These are phyloP conservation scores for Ambrosiella cleistominuta DNA, from an alignment of 2,329 filamentous ascomycete species.

Conservation along the genomic window DNA sequence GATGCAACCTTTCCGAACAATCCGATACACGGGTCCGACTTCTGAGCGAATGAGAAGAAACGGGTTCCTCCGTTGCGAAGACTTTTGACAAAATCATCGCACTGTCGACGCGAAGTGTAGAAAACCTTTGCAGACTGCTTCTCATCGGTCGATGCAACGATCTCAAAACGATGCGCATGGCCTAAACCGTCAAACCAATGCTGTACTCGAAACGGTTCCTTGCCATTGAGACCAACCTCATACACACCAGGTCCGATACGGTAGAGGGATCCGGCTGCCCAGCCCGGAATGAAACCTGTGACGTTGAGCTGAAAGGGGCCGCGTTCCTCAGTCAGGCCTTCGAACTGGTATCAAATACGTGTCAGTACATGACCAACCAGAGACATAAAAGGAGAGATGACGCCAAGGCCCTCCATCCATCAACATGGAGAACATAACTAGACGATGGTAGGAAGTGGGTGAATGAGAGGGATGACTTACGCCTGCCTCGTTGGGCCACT, in stretches of 20 bases:
- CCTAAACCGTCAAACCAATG: slow-evolving; percentile 76
- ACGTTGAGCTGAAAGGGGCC: slow-evolving; percentile 46
- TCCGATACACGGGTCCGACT: slow-evolving; percentile 55
- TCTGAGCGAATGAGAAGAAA: slow-evolving; percentile 50
- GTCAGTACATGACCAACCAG: neutral
- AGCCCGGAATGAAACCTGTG: slow-evolving; percentile 49
- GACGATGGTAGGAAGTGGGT: neutral
- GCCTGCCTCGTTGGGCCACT: slow-evolving; percentile 32
- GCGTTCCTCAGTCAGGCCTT: slow-evolving; percentile 46
- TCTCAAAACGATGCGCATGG: slow-evolving; percentile 55
- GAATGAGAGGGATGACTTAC: slow-evolving; percentile 18
- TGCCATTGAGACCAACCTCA: slow-evolving; percentile 28
- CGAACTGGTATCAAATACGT: slow-evolving; percentile 34
- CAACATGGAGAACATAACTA: no score
- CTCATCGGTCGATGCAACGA: slow-evolving; percentile 26
- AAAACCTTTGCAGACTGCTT: slow-evolving; percentile 26
- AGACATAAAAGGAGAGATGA: no score
- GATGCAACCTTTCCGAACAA: slow-evolving; percentile 56
- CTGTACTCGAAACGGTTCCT: slow-evolving; percentile 34
- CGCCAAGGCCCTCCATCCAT: no score
- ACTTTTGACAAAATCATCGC: slow-evolving; percentile 42
- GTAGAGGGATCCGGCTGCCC: slow-evolving; percentile 54
- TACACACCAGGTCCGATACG: slow-evolving; percentile 56
- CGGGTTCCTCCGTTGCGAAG: slow-evolving; percentile 42
- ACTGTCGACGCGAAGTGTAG: slow-evolving; percentile 56